phyloP scores from a whole-genome alignment of 306 rosid species.

The Gynostemma pentaphyllum region DNA sequence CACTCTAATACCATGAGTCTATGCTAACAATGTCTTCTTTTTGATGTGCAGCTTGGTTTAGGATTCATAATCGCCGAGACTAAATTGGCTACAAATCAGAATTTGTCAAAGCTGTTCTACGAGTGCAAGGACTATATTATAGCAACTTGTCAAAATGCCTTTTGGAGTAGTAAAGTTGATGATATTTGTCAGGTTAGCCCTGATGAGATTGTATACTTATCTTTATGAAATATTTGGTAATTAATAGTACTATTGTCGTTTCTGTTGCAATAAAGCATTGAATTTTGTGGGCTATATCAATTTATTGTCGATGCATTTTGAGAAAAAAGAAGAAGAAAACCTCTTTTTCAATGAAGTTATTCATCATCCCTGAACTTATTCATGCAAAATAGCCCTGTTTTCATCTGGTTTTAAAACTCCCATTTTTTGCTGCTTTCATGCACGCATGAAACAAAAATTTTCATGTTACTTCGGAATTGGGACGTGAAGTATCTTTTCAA shows the following conservation, averaged over 20 bases:
- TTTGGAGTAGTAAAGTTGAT: constrained; percentile 53
- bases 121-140: constrained; percentile 82
- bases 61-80: constrained; percentile 74
- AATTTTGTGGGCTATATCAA: background rate
- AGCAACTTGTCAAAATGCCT: constrained; percentile 44
- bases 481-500: background rate
- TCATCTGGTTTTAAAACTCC: no score
- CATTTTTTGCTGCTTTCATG: background rate
- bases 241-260: background rate
- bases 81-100: constrained; percentile 32
- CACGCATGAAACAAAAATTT: background rate
- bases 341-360: background rate
- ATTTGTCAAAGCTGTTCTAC: constrained; percentile 65
- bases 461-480: background rate
- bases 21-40: constrained; percentile 28
- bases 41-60: constrained; percentile 65
- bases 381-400: background rate
- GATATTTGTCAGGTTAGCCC: constrained; percentile 74
- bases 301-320: background rate
- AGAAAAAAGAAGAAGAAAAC: background rate
- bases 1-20: background rate
- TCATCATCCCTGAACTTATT: background rate
- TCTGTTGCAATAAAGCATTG: background rate
- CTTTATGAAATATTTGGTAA: constrained; percentile 5
- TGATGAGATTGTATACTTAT: constrained; percentile 6